A percentile compares a stretch with the other conserved stretches of the same genome.
These are phyloP conservation scores for Diophrys sp. DNA, from an alignment of 73 alveolate species.

Conservation along the genomic window DNA sequence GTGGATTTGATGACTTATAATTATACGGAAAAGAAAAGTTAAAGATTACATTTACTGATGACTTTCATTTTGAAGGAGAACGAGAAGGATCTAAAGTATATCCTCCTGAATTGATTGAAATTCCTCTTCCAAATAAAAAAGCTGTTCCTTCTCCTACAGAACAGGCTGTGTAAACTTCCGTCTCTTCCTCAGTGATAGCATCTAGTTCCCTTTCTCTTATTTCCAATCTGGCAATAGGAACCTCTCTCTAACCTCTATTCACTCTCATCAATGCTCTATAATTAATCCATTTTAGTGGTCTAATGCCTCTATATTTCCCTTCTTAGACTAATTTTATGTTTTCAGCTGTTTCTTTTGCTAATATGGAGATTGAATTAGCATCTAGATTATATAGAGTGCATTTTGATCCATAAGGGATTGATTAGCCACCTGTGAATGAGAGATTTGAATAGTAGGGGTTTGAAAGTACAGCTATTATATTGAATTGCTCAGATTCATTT, in stretches of 20 bases:
- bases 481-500: not conserved
- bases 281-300: not conserved
- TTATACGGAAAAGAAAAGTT: not conserved
- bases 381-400: not conserved
- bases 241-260: not conserved
- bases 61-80: too few relatives aligned
- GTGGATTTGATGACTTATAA: too few relatives aligned
- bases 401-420: not conserved
- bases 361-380: not conserved
- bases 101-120: too few relatives aligned
- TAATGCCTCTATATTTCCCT: not conserved
- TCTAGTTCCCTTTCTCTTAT: not conserved
- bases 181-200: not conserved
- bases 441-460: not conserved
- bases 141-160: not conserved
- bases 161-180: not conserved
- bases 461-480: not conserved
- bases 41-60: not conserved
- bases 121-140: too few relatives aligned
- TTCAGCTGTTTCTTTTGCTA: not conserved
- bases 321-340: not conserved
- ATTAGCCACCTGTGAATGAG: not conserved
- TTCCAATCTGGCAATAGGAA: not conserved
- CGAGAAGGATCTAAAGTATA: too few relatives aligned
- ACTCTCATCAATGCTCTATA: not conserved